phyloP scores from a whole-genome alignment of 1,284 basidiomycete species.

The Ganoderma lingzhi region DNA sequence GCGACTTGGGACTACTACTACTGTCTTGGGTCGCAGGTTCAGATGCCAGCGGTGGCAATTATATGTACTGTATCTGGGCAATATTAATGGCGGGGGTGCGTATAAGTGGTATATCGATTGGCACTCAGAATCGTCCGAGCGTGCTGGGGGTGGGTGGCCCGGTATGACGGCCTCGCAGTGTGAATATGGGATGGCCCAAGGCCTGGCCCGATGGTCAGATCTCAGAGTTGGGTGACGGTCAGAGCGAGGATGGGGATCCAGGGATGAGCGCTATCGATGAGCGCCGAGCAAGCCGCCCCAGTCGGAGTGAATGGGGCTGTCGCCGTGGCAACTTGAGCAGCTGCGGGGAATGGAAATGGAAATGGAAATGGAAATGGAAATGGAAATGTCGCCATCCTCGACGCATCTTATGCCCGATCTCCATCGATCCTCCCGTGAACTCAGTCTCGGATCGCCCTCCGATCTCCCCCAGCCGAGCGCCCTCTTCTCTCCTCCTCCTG shows the following conservation, averaged over 20 bases:
- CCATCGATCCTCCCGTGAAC: constrained; percentile 25
- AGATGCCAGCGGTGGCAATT: not conserved
- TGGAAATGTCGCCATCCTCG: constrained; percentile 17
- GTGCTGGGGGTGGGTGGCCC: not conserved
- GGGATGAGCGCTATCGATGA: not conserved
- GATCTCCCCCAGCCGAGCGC: constrained; percentile 2
- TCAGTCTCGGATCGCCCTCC: constrained; percentile 11
- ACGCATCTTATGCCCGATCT: constrained; percentile 23
- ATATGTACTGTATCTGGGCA: no score
- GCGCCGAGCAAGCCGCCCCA: constrained; percentile 13
- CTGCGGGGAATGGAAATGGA: not conserved
- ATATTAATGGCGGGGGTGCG: not conserved
- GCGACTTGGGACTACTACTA: not conserved
- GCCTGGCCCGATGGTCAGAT: not conserved
- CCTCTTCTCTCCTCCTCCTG: not conserved
- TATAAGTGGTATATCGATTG: constrained; percentile 6
- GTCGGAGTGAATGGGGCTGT: constrained; percentile 18
- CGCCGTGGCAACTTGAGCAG: constrained; percentile 19
- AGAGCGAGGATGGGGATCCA: not conserved
- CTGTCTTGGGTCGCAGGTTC: not conserved
- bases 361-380: not conserved
- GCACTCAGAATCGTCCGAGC: not conserved
- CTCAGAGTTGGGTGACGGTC: no score
- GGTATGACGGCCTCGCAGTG: not conserved
- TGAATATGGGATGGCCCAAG: no score